phyloP scores from a whole-genome alignment of 1,284 basidiomycete species.

The Amylostereum areolatum region DNA sequence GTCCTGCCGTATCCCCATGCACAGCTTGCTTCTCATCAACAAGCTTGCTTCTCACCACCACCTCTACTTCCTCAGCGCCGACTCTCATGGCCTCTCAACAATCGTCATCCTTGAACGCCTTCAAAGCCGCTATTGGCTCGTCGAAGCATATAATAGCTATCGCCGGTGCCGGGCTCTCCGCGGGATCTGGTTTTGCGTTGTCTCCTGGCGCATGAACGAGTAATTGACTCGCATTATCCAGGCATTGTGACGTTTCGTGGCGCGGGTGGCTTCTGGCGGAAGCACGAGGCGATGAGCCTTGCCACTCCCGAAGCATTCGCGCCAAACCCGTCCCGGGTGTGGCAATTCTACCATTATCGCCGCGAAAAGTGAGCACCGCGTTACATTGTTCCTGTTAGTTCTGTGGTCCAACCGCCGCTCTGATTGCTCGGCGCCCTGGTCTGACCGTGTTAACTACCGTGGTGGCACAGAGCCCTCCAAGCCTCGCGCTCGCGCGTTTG shows the following conservation, averaged over 20 bases:
- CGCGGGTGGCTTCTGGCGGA: conserved; percentile 54
- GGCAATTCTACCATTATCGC: conserved; percentile 63
- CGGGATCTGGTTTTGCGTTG: conserved; percentile 38
- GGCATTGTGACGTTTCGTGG: conserved; percentile 62
- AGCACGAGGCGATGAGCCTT: conserved; percentile 47
- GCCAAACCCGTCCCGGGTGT: conserved; percentile 47
- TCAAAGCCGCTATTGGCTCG: conserved; percentile 22
- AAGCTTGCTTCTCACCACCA: no score
- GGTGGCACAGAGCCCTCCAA: conserved; percentile 32
- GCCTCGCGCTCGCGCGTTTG: conserved; percentile 43
- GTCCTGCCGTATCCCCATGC: no score
- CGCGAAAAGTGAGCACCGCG: conserved; percentile 36
- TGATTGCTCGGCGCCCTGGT: neutral
- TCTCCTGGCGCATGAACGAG: no score
- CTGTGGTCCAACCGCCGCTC: neutral
- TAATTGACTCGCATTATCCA: conserved; percentile 12
- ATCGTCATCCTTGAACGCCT: conserved; percentile 23
- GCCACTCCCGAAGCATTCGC: conserved; percentile 55
- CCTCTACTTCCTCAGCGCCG: no score
- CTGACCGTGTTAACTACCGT: neutral
- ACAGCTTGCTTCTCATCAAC: no score
- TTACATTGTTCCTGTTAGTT: neutral
- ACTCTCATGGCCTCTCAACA: conserved; percentile 5
- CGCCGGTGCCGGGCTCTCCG: conserved; percentile 55
- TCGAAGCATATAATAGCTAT: conserved; percentile 46